Conservation (phyloP, 1,284 basidiomycete genomes). For the Taiwanofungus camphoratus region DNA sequence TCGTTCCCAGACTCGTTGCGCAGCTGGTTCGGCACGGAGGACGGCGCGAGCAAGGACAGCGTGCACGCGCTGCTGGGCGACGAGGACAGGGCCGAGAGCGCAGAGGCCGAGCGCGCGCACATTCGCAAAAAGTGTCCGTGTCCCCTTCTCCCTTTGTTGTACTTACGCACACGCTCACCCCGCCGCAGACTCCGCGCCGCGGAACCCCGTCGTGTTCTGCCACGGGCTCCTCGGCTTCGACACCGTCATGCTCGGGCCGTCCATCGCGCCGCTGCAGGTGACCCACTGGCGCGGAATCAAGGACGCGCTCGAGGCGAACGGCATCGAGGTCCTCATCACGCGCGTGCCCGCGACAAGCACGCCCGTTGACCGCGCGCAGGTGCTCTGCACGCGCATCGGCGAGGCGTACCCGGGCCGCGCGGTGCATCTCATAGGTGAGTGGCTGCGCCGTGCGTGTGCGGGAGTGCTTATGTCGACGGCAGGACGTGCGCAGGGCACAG, state of each 20-base stretch:
- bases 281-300: slow-evolving; percentile 94
- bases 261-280: slow-evolving; percentile 78
- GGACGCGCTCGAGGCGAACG: slow-evolving; percentile 84
- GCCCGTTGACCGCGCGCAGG: slow-evolving; percentile 81
- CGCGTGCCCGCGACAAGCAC: slow-evolving; percentile 88
- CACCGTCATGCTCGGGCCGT: slow-evolving; percentile 63
- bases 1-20: slow-evolving; percentile 26
- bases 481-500: slow-evolving; percentile 58
- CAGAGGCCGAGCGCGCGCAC: slow-evolving; percentile 46
- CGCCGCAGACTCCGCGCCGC: slow-evolving; percentile 60
- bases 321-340: slow-evolving; percentile 87
- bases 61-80: slow-evolving; percentile 46
- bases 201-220: slow-evolving; percentile 87
- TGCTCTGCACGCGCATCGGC: slow-evolving; percentile 78
- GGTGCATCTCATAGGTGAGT: slow-evolving; percentile 80
- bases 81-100: slow-evolving; percentile 50
- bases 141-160: not conserved
- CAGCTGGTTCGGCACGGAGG: slow-evolving; percentile 51
- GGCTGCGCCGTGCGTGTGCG: slow-evolving; percentile 9
- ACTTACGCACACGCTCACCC: slow-evolving; percentile 1
- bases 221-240: slow-evolving; percentile 91
- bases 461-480: slow-evolving; percentile 27
- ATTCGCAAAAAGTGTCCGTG: slow-evolving; percentile 68
- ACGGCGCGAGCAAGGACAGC: slow-evolving; percentile 36
- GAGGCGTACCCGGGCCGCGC: slow-evolving; percentile 73